These are phyloP conservation scores for Cytospora schulzeri DNA, from an alignment of 2,329 filamentous ascomycete species.

Conservation along the genomic window DNA sequence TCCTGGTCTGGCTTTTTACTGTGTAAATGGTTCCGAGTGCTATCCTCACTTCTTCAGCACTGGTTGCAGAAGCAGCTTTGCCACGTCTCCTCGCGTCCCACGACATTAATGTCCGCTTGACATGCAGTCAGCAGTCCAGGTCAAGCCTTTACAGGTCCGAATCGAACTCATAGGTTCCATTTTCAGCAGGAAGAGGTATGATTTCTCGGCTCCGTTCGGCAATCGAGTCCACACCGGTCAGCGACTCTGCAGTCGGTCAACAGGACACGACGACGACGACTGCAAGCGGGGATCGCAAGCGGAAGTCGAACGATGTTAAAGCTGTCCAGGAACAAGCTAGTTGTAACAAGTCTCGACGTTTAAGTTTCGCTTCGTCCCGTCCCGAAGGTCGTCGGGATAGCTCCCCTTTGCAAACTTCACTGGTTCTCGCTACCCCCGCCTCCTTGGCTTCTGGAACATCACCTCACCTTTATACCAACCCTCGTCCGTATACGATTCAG, in stretches of 20 bases:
- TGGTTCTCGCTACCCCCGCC: neutral
- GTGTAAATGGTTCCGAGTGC: neutral
- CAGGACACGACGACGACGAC: neutral
- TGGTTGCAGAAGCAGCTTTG: neutral
- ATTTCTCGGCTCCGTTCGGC: neutral
- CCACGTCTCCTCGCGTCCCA: neutral
- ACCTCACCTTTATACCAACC: neutral
- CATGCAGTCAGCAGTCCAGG: neutral
- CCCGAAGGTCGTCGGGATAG: neutral
- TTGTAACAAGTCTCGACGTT: neutral
- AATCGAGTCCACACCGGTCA: neutral
- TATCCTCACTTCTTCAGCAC: neutral
- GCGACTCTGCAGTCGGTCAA: neutral
- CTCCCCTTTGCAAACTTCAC: neutral
- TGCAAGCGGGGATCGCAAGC: neutral
- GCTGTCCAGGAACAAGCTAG: neutral
- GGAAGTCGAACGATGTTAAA: neutral
- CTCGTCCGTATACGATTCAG: neutral
- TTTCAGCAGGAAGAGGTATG: neutral
- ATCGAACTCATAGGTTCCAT: neutral
- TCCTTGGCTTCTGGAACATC: neutral
- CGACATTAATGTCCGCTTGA: neutral
- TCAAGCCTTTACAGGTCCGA: neutral
- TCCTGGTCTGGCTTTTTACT: neutral
- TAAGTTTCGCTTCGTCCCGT: constrained; percentile 9